A percentile compares a stretch with the other conserved stretches of the same genome.
phyloP scores from a whole-genome alignment of 305 asterid species.

The Solanum hybrid region DNA sequence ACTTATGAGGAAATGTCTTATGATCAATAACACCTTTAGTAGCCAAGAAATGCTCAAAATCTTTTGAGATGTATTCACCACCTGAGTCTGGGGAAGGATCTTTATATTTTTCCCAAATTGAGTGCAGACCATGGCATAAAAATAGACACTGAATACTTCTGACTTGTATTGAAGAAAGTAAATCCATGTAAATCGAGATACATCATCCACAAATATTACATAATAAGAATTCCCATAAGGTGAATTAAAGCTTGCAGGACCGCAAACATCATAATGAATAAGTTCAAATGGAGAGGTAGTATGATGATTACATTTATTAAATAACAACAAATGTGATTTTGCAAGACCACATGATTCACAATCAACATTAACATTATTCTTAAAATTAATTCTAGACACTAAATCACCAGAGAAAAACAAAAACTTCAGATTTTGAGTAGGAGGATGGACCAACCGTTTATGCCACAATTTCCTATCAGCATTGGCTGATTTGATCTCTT shows the following conservation, averaged over 20 bases:
- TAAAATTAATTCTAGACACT: not conserved
- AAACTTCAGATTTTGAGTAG: not conserved
- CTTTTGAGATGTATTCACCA: not conserved
- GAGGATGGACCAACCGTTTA: not conserved
- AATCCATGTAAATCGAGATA: not conserved
- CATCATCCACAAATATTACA: not conserved
- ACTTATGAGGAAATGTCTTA: not conserved
- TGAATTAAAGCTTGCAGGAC: not conserved
- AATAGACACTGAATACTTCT: too few species aligned
- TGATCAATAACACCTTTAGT: not conserved
- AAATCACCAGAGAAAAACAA: not conserved
- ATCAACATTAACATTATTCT: not conserved
- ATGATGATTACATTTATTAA: not conserved
- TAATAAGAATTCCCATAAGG: not conserved
- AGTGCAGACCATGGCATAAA: not conserved
- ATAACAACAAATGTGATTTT: not conserved
- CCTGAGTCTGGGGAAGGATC: not conserved
- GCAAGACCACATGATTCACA: not conserved
- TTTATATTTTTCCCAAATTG: not conserved
- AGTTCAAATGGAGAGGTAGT: not conserved
- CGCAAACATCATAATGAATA: not conserved
- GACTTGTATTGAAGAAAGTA: too few species aligned
- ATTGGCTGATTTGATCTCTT: not conserved
- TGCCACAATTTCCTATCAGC: not conserved
- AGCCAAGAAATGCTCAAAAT: not conserved